A percentile compares a stretch with the other conserved stretches of the same genome.
phyloP scores from a whole-genome alignment of 164 flowering plant genomes.

The Vitis rupestris region DNA sequence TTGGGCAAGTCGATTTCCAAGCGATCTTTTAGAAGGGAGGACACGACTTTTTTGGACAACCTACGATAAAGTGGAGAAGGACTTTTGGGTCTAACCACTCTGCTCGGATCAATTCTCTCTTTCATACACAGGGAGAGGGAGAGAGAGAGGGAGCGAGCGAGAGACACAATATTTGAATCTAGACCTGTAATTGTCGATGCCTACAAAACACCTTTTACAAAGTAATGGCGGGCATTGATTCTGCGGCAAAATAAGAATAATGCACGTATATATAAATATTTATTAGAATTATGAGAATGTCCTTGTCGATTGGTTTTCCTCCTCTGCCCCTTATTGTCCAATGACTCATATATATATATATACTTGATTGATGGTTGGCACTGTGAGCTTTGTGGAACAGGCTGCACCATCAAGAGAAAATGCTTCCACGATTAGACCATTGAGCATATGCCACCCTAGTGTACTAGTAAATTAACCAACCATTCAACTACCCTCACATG shows the following conservation, averaged over 20 bases:
- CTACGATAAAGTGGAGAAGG: constrained; percentile 13
- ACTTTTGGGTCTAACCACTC: neutral
- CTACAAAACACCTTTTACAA: constrained; percentile 17
- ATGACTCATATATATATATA: too few species aligned
- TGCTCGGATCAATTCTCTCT: neutral
- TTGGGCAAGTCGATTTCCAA: neutral
- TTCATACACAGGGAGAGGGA: neutral
- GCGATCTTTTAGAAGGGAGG: neutral
- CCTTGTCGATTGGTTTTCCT: neutral
- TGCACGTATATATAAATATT: neutral
- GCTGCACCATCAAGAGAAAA: too few species aligned
- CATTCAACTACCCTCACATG: too few species aligned
- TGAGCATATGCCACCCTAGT: too few species aligned
- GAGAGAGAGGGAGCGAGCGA: too few species aligned
- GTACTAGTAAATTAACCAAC: too few species aligned
- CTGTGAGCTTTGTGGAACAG: too few species aligned
- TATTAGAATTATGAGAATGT: neutral
- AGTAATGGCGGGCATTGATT: constrained; percentile 30
- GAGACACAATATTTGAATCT: neutral
- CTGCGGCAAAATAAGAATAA: constrained; percentile 27
- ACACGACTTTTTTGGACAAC: neutral
- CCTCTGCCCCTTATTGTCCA: too few species aligned
- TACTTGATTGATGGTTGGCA: too few species aligned
- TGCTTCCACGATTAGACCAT: too few species aligned
- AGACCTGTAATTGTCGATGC: constrained; percentile 8